Base-by-base conservation (phyloP, 306 rosid species). In the Cucumis cinereus region DNA sequence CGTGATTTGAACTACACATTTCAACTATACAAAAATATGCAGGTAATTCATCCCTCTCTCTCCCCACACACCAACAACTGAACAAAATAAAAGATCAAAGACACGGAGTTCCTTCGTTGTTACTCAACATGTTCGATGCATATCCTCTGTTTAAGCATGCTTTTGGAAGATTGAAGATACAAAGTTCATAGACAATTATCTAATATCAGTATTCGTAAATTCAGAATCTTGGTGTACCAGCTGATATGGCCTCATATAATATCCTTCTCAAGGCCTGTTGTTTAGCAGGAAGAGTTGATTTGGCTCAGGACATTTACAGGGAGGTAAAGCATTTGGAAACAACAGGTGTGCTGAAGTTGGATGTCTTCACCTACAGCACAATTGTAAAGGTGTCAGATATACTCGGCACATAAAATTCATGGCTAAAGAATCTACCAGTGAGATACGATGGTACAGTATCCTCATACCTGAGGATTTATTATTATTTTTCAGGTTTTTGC, bases 341-440 rank as follows among this genome's bases (percentile, higher is more conserved):
- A 30, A 77, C 64, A 28, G 96, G 94, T 81, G 82, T 78, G 76
- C 79, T 94, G 84, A 94, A 91, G 79, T 82, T 91, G 88, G 94
- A 91, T 81, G 94, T 91, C 83, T 94, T 91, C 84, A 94, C 98
- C 62, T 94, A 94, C 94, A 91, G 98, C 88, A 94, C 98, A 41
- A 88, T 94, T 77, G 86, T 91, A 73, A 94, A 94, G 98, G 97
- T 91, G 52, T 3, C 22, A 69, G 2, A 50, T 26, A 35, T 40
- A 79, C 41, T 19, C 61, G 45, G 33, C 45, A 38, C 47, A 79
- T 79, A 73, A 52, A 77, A 14, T 70, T 70, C 40, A 47, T 47
- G 40, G 23, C 36, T 45, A 30, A 22, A 20, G 54, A 40, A 55
- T 66, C 77, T 59, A 45, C 33, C 33, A 19, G 36, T 45, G 15